Conservation (phyloP, 495 filamentous ascomycete genomes). For the Annulohypoxylon maeteangense region DNA sequence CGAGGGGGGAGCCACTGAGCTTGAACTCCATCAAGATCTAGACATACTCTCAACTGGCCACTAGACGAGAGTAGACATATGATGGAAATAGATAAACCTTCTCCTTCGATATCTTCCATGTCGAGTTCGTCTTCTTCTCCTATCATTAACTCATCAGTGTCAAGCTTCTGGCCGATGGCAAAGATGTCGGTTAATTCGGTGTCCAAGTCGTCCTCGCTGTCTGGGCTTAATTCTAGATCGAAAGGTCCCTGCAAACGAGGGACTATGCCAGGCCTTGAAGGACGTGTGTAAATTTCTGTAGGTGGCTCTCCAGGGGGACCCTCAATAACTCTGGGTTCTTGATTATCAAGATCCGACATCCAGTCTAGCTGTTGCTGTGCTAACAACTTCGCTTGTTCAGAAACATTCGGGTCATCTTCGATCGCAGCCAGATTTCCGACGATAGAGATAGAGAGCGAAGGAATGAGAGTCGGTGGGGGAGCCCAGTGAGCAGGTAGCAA, state of each 20-base stretch:
- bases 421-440: constrained; percentile 70
- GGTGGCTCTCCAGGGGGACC: constrained; percentile 50
- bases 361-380: constrained; percentile 79
- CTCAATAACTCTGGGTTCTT: constrained; percentile 70
- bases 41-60: constrained; percentile 78
- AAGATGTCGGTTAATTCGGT: constrained; percentile 65
- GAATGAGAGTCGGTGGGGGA: constrained; percentile 76
- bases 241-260: constrained; percentile 90
- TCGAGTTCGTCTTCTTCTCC: constrained; percentile 68
- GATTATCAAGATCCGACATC: constrained; percentile 82
- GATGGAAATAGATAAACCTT: constrained; percentile 75
- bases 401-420: constrained; percentile 65
- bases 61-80: constrained; percentile 79
- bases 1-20: constrained; percentile 83
- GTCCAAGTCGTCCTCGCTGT: constrained; percentile 75
- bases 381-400: constrained; percentile 68
- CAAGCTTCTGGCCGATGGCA: constrained; percentile 64
- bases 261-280: constrained; percentile 73
- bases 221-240: constrained; percentile 70
- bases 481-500: constrained; percentile 84
- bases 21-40: constrained; percentile 82
- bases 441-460: constrained; percentile 79
- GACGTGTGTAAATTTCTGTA: constrained; percentile 74
- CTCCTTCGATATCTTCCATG: constrained; percentile 65
- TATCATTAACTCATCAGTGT: constrained; percentile 67